Evolutionary conservation across 164 flowering plant species (phyloP), one percentile per base, ranked within the genome.

Genomic region (Buxus sempervirens): DNA sequence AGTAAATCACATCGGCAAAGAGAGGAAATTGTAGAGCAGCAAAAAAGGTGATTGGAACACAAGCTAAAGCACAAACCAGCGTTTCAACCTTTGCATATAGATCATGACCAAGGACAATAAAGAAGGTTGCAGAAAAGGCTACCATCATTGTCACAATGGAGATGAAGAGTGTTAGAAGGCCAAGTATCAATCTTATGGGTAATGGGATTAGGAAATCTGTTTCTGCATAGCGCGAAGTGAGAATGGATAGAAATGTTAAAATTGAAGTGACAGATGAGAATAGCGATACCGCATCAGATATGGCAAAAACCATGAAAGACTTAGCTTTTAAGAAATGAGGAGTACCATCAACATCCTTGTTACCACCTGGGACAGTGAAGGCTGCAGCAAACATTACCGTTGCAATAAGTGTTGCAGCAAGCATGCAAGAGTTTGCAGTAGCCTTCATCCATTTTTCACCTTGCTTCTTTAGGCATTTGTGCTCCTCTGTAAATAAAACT

Each of bases 381-480:
- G 75, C 66, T 0, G 84, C 81, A 0, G 85, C 64, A 68, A 84
- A 84, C 54, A 72, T 68, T 1, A 82, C 78, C 0, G 85, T 79
- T 15, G 84, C 64, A 5, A 84, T 82, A 14, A 82, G 74, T 23
- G 85, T 61, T 0, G 87, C 80, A 0, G 76, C 83, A 16, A 82
- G 16, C 77, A 74, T 76, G 74, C 83, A 82, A 0, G 79, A 73
- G 5, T 60, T 41, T 6, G 87, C 77, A 13, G 83, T 82, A 41
- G 59, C 58, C 45, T 75, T 80, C 85, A 84, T 81, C 83, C 83
- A 77, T 9, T 61, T 65, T 54, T 82, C 82, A 14, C 81, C 88
- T 48, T 72, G 65, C 24, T 20, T n/a, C 4, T 63, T 45, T 21
- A 84, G 55, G 14, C 14, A 58, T 28, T 64, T 66, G 51, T 82